These are phyloP conservation scores for Capillidium heterosporum DNA, from an alignment of 371 early-diverging fungal species.

Conservation along the genomic window DNA sequence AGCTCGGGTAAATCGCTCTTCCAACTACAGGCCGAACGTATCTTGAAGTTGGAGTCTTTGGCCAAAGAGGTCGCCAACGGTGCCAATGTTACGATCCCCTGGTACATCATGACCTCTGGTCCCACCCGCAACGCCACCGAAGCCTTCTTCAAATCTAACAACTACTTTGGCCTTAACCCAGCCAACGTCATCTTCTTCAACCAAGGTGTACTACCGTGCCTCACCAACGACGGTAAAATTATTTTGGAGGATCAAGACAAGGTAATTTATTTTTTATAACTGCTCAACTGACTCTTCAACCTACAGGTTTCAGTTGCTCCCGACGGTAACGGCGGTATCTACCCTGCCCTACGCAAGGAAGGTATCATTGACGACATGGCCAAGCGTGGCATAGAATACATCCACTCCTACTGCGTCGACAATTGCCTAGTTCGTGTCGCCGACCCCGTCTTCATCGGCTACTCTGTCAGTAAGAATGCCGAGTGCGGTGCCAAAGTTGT, in stretches of 20 bases:
- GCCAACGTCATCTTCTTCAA: conserved; percentile 51
- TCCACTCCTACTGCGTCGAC: conserved; percentile 90
- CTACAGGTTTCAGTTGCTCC: conserved; percentile 56
- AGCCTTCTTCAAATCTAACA: conserved; percentile 33
- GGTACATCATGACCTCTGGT: conserved; percentile 70
- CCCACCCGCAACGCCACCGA: conserved; percentile 47
- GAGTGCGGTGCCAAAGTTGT: conserved; percentile 91
- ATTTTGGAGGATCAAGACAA: conserved; percentile 30
- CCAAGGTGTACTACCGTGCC: conserved; percentile 49
- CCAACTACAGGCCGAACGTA: conserved; percentile 84
- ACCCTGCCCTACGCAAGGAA: conserved; percentile 57
- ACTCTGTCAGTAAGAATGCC: conserved; percentile 59
- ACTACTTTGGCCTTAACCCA: conserved; percentile 45
- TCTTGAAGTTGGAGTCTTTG: conserved; percentile 59
- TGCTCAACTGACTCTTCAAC: background rate
- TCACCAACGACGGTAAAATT: conserved; percentile 42
- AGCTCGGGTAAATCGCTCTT: conserved; percentile 77
- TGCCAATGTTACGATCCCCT: conserved; percentile 32
- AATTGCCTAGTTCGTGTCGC: conserved; percentile 87
- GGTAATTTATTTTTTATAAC: conserved; percentile 1
- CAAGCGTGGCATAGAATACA: conserved; percentile 54
- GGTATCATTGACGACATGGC: conserved; percentile 60
- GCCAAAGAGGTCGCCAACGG: conserved; percentile 15
- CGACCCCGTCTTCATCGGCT: conserved; percentile 83
- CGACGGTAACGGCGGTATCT: conserved; percentile 83